Conservation (phyloP, 2,329 filamentous ascomycete species). For the Alternaria consortialis region DNA sequence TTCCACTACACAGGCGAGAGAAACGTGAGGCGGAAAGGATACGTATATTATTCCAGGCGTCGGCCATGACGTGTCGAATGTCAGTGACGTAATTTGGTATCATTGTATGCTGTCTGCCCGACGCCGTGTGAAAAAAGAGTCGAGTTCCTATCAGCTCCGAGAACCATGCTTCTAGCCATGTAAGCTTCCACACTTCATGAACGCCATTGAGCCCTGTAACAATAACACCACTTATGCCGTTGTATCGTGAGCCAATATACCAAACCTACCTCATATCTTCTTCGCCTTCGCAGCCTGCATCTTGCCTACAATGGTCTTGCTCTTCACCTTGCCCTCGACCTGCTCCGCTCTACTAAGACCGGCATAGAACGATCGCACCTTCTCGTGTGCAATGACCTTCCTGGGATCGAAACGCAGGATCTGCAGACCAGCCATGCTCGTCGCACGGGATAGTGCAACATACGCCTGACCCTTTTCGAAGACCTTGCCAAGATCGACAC, state of each 20-base stretch:
- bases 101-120: neutral
- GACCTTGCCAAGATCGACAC: slow-evolving; percentile 88
- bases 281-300: slow-evolving; percentile 33
- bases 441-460: slow-evolving; percentile 92
- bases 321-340: slow-evolving; percentile 46
- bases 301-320: slow-evolving; percentile 42
- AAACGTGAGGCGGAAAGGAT: neutral
- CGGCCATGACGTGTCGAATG: neutral
- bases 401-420: slow-evolving; percentile 86
- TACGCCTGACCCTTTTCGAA: slow-evolving; percentile 99
- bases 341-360: slow-evolving; percentile 77
- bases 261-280: neutral
- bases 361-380: slow-evolving; percentile 85
- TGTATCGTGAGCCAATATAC: neutral
- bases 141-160: neutral
- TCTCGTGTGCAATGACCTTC: slow-evolving; percentile 94
- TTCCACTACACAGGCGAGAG: too few relatives aligned
- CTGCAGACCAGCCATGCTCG: slow-evolving; percentile 84
- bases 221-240: slow-evolving; percentile 4
- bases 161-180: neutral
- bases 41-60: too few relatives aligned
- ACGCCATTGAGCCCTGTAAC: neutral
- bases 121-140: neutral
- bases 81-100: neutral
- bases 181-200: neutral